These are phyloP conservation scores for Nigrospora sphaerica DNA, from an alignment of 2,329 filamentous ascomycete genomes.

Conservation along the genomic window DNA sequence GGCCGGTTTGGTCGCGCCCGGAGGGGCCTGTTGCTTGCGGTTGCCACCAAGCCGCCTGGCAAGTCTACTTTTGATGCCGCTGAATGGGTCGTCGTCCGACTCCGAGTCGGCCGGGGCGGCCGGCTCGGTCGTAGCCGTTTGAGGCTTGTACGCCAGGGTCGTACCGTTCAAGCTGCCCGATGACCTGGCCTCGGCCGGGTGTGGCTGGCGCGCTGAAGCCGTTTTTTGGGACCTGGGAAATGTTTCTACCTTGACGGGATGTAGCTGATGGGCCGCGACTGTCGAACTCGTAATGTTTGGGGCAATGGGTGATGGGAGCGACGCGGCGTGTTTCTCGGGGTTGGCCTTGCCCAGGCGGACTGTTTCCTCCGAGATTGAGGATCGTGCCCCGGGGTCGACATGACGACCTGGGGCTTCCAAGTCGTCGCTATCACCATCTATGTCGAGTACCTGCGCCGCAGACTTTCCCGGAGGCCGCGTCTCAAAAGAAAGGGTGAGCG, in stretches of 20 bases:
- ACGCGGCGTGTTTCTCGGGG: neutral
- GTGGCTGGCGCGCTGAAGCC: too few relatives aligned
- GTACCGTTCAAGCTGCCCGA: too few relatives aligned
- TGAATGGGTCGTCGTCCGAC: neutral
- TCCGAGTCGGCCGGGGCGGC: too few relatives aligned
- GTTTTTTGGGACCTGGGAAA: too few relatives aligned
- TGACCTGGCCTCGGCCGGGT: too few relatives aligned
- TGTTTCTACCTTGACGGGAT: neutral
- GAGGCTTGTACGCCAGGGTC: too few relatives aligned
- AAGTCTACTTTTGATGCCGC: neutral
- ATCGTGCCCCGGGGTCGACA: neutral
- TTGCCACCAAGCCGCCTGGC: neutral
- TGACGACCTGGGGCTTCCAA: neutral
- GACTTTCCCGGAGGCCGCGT: too few relatives aligned
- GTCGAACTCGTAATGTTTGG: neutral
- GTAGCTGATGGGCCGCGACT: neutral
- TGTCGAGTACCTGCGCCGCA: neutral
- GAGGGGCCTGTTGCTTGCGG: neutral
- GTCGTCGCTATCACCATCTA: conserved; percentile 2
- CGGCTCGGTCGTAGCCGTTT: too few relatives aligned
- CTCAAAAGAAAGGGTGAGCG: too few relatives aligned
- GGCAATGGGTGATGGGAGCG: neutral
- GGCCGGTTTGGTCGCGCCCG: neutral
- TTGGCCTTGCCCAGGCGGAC: neutral
- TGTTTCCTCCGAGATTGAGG: neutral